Evolutionary conservation across 2,329 filamentous ascomycete genomes (phyloP).

Genomic region (Ilyonectria mors-panacis): DNA sequence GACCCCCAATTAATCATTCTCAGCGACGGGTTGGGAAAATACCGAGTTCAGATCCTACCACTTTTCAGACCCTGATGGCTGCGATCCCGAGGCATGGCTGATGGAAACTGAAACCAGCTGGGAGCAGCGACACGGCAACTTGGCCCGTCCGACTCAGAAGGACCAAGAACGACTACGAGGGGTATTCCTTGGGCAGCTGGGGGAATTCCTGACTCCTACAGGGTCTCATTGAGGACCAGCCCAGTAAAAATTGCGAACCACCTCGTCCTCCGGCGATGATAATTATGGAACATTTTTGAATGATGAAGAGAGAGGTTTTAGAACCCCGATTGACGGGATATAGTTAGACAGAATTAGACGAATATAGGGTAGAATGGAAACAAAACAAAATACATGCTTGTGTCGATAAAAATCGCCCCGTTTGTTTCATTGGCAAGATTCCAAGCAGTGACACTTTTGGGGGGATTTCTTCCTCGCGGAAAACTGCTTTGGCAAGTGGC

Average conservation of each 20-base stretch:
- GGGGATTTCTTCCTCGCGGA: not conserved
- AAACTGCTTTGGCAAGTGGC: not conserved
- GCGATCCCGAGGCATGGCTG: not conserved
- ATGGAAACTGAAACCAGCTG: conserved; percentile 21
- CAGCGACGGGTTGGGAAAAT: conserved; percentile 24
- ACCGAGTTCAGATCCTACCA: conserved; percentile 21
- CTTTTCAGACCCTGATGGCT: not conserved
- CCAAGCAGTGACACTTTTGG: not conserved
- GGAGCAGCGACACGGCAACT: conserved; percentile 9
- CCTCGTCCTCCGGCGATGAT: too few relatives aligned
- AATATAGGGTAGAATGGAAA: too few relatives aligned
- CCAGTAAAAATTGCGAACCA: too few relatives aligned
- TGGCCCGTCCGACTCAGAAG: conserved; percentile 6
- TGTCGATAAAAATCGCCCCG: not conserved
- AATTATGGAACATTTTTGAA: too few relatives aligned
- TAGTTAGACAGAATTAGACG: too few relatives aligned
- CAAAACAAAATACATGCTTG: too few relatives aligned
- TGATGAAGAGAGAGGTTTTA: too few relatives aligned
- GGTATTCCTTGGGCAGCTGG: conserved; percentile 11
- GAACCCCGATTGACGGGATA: too few relatives aligned
- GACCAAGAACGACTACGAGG: conserved; percentile 12
- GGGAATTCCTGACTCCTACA: not conserved
- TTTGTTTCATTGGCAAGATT: too few relatives aligned
- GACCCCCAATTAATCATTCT: not conserved
- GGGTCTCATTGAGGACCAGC: conserved; percentile 1